These are phyloP conservation scores for Ceratobasidium sp. DNA, from an alignment of 1,284 basidiomycete genomes.

Conservation along the genomic window DNA sequence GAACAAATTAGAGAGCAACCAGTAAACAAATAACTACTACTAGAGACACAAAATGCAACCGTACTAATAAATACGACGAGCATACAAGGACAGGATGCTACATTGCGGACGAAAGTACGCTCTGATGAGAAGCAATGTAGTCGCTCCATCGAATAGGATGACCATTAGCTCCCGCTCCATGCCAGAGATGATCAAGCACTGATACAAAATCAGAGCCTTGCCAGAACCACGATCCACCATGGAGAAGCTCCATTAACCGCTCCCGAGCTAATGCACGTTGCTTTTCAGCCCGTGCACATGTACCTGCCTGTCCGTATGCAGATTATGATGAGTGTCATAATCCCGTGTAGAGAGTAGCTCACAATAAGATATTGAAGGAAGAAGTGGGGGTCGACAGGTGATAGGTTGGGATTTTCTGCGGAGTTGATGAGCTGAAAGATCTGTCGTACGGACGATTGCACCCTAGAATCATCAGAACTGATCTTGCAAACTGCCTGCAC, in stretches of 20 bases:
- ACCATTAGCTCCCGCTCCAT: constrained; percentile 1
- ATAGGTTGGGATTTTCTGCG: neutral
- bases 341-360: neutral
- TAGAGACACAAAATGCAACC: too few relatives aligned
- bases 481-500: constrained; percentile 14
- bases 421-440: constrained; percentile 17
- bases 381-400: neutral
- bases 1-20: too few relatives aligned
- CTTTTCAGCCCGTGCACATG: neutral
- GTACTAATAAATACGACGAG: too few relatives aligned
- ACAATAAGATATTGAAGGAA: neutral
- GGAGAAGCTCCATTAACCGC: neutral
- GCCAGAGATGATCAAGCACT: constrained; percentile 32
- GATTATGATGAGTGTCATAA: neutral
- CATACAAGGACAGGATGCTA: too few relatives aligned
- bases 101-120: too few relatives aligned
- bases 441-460: neutral
- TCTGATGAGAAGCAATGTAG: constrained; percentile 1
- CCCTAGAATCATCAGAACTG: constrained; percentile 5
- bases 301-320: neutral
- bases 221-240: neutral
- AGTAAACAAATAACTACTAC: too few relatives aligned
- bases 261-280: neutral
- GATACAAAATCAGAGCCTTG: constrained; percentile 9
- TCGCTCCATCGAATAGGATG: constrained; percentile 14